These are phyloP conservation scores for Torulaspora maleeae DNA, from an alignment of 805 yeast species.

Conservation along the genomic window DNA sequence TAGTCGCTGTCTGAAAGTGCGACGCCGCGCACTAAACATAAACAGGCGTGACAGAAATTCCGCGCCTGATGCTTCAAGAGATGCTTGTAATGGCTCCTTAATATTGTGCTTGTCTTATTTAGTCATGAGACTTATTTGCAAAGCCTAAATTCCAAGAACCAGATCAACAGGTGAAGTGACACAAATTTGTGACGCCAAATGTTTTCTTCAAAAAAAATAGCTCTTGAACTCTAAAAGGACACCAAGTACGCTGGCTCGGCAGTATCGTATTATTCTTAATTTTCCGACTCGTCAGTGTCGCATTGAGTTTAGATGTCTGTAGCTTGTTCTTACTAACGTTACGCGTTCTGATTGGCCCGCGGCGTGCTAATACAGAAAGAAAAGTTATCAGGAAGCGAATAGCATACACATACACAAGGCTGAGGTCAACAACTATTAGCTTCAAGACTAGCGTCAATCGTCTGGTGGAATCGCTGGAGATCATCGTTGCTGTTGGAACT, in stretches of 20 bases:
- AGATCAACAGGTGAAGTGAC: no score
- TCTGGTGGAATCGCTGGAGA: not conserved
- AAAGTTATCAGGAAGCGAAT: not conserved
- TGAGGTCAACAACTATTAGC: not conserved
- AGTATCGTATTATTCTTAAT: no score
- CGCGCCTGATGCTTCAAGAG: no score
- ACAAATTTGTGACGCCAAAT: no score
- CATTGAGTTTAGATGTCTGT: not conserved
- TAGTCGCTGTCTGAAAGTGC: not conserved
- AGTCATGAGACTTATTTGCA: no score
- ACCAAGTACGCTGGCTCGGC: no score
- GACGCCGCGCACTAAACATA: not conserved
- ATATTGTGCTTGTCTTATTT: no score
- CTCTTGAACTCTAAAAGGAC: no score
- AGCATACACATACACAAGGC: not conserved
- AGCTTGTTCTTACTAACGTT: conserved; percentile 7
- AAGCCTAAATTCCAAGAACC: no score
- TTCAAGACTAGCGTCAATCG: not conserved
- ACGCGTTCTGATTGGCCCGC: conserved; percentile 11
- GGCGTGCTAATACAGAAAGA: not conserved
- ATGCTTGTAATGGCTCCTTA: no score
- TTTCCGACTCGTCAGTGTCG: no score
- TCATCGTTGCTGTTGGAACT: not conserved
- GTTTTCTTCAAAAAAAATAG: no score
- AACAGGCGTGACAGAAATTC: not conserved